Percentiles rank a stretch among this genome's conserved stretches.
These are phyloP conservation scores for Neonectria coccinea DNA, from an alignment of 2,329 filamentous ascomycete species.

Conservation along the genomic window DNA sequence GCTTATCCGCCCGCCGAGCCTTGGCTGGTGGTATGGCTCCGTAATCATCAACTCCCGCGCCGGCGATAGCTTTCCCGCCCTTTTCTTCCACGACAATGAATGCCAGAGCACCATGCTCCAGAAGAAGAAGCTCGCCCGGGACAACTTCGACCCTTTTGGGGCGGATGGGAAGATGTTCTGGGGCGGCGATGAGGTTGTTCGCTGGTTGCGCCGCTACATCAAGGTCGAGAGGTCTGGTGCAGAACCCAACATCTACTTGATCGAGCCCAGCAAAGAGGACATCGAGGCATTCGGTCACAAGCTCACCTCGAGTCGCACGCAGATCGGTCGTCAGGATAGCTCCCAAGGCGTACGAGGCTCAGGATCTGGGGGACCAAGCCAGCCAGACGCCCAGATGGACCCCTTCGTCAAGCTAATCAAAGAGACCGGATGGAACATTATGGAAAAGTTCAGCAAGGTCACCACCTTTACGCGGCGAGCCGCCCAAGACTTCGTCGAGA, in stretches of 20 bases:
- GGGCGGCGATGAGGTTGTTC: constrained; percentile 94
- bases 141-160: constrained; percentile 91
- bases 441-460: constrained; percentile 97
- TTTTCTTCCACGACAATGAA: constrained; percentile 98
- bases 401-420: constrained; percentile 94
- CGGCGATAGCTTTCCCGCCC: constrained; percentile 92
- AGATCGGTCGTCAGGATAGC: constrained; percentile 49
- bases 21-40: constrained; percentile 99
- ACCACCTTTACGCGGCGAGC: constrained; percentile 95
- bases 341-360: constrained; percentile 43
- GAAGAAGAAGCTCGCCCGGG: constrained; percentile 84
- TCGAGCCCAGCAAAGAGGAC: constrained; percentile 89
- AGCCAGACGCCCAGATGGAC: constrained; percentile 82
- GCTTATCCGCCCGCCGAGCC: constrained; percentile 87
- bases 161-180: constrained; percentile 91
- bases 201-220: constrained; percentile 90
- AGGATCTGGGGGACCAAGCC: constrained; percentile 53
- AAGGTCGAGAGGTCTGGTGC: constrained; percentile 84
- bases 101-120: constrained; percentile 96
- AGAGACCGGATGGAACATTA: constrained; percentile 93
- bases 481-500: constrained; percentile 91
- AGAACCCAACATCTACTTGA: constrained; percentile 90
- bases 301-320: constrained; percentile 55
- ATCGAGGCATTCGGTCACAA: constrained; percentile 81
- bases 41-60: constrained; percentile 91